Evolutionary conservation across 768 basidiomycete species (phyloP).

Genomic region (Calocybe cyanea): DNA sequence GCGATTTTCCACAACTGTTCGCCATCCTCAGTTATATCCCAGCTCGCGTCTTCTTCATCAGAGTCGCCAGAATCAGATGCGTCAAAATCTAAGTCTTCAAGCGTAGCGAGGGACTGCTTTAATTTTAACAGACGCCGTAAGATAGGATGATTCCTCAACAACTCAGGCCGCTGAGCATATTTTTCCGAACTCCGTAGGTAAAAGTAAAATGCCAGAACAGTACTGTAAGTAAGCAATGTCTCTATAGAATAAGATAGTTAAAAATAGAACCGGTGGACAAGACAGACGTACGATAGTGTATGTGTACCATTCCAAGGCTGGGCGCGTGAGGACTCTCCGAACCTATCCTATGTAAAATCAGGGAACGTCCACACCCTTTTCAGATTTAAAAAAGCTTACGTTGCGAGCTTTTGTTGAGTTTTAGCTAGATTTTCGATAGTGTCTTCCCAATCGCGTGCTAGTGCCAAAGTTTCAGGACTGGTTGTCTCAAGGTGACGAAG

Average conservation of each 20-base stretch:
- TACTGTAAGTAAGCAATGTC: constrained; percentile 84
- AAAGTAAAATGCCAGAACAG: constrained; percentile 89
- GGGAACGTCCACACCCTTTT: constrained; percentile 1
- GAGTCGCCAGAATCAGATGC: constrained; percentile 40
- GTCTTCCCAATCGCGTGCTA: constrained; percentile 84
- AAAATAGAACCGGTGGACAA: too few species aligned
- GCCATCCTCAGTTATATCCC: constrained; percentile 35
- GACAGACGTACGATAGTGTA: constrained; percentile 78
- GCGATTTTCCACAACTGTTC: constrained; percentile 41
- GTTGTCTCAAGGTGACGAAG: constrained; percentile 71
- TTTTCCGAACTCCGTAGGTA: constrained; percentile 73
- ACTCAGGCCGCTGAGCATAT: constrained; percentile 56
- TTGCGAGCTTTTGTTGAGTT: constrained; percentile 48
- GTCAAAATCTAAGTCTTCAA: constrained; percentile 82
- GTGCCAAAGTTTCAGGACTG: constrained; percentile 72
- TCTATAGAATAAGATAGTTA: constrained; percentile 51
- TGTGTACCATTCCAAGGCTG: constrained; percentile 67
- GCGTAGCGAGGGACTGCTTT: constrained; percentile 74
- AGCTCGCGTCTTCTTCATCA: constrained; percentile 30
- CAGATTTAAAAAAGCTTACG: constrained; percentile 33
- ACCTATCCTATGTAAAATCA: constrained; percentile 37
- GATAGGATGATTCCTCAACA: constrained; percentile 68
- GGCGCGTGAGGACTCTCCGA: constrained; percentile 46
- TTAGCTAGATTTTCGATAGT: constrained; percentile 50
- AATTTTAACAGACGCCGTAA: constrained; percentile 73